Percentiles rank a stretch among this genome's conserved stretches.
Conservation (phyloP, 2,329 filamentous ascomycete species). For the Aspergillus japonicus region DNA sequence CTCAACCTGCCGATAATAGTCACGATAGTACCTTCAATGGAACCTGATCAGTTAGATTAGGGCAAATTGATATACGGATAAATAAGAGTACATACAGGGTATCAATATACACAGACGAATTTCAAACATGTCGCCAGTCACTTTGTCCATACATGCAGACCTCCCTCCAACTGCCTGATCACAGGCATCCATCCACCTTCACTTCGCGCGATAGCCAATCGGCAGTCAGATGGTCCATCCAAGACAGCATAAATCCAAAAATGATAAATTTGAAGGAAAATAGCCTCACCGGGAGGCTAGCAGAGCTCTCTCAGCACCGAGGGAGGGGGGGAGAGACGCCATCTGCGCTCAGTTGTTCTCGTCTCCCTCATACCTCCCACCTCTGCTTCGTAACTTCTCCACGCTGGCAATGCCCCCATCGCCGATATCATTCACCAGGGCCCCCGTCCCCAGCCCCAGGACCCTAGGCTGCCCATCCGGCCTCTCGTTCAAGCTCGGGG, state of each 20-base stretch:
- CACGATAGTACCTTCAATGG: no score
- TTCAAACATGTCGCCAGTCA: not conserved
- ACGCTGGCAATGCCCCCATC: slow-evolving; percentile 3
- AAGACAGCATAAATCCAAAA: slow-evolving; percentile 3
- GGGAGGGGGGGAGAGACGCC: not conserved
- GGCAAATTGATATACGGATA: not conserved
- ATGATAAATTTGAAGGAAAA: not conserved
- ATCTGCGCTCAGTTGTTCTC: not conserved
- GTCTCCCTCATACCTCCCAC: slow-evolving; percentile 11
- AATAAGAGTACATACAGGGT: slow-evolving; percentile 13
- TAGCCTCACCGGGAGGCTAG: slow-evolving; percentile 11
- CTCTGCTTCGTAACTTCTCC: slow-evolving; percentile 2
- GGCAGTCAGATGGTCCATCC: not conserved
- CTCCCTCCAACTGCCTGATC: not conserved
- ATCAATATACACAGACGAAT: slow-evolving; percentile 12
- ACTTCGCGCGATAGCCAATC: not conserved
- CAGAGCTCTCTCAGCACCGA: not conserved
- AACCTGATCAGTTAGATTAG: not conserved
- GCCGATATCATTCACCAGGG: not conserved
- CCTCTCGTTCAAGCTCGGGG: slow-evolving; percentile 60
- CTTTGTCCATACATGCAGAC: not conserved
- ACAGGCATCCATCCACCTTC: not conserved
- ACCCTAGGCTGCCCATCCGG: slow-evolving; percentile 47
- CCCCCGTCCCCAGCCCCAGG: slow-evolving; percentile 27
- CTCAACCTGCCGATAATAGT: slow-evolving; percentile 9